Base-by-base conservation (phyloP, 129 eudicot genomes). In the Oenanthe sinensis region DNA sequence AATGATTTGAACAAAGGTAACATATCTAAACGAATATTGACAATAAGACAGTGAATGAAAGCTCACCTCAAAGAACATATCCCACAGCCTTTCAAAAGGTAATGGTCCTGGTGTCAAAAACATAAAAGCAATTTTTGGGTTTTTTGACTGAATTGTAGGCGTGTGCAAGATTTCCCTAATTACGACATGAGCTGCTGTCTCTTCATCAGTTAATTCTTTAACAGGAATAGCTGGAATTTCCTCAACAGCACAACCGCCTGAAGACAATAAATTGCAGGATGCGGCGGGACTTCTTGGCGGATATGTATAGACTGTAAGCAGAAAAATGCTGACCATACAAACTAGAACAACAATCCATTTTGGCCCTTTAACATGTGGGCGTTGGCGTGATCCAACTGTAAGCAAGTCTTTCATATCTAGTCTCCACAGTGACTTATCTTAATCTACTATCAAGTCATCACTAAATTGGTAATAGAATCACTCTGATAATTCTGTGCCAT, bases 71-170 rank as follows among this genome's bases (percentile, higher is more conserved):
- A 88, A 88, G 85, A 88, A 88, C 79, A 86, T 86, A 77, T 88
- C 89, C 92, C 92, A 88, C 11, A 88, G 92, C 81, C 80, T 82
- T 86, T 88, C 92, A 77, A 88, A 88, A 0, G 90, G 92, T 52
- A 88, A 85, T 30, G 85, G 73, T 40, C 90, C 92, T 43, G 89
- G 92, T 46, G 89, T 88, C 78, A 88, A 68, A 79, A 88, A 88
- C 88, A 88, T 80, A 79, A 88, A 88, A 73, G 92, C 92, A 73
- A 88, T 78, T 85, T 88, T 88, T 19, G 90, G 88, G 81, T 80
- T 88, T 43, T 78, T 82, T 5, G 79, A 76, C 71, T 45, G 79
- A 54, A 78, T 49, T n/a, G 79, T 82, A 82, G 88, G 75, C 24
- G 92, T 69, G 83, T 84, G 86, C 82, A 88, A 75, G 74, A 88